Conservation (phyloP, 306 rosid genomes). For the Prunus mira region DNA sequence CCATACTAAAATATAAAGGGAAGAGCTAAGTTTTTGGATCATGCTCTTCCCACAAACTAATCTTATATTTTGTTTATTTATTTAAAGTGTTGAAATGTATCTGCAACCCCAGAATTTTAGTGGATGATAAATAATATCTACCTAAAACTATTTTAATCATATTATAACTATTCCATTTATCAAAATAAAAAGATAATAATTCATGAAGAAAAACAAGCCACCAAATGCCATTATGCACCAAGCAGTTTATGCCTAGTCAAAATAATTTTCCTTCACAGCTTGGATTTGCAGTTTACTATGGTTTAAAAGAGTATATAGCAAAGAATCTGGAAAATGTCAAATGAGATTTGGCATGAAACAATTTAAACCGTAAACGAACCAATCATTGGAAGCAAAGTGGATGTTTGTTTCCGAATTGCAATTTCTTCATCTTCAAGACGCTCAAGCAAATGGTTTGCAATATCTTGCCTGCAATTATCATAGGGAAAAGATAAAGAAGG, state of each 20-base stretch:
- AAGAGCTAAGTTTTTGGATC: not conserved
- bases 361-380: conserved; percentile 44
- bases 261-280: not conserved
- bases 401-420: conserved; percentile 55
- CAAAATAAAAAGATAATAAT: too few species aligned
- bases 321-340: not conserved
- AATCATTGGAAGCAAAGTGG: conserved; percentile 61
- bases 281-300: not conserved
- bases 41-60: not conserved
- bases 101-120: not conserved
- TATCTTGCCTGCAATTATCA: conserved; percentile 58
- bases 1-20: not conserved
- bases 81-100: not conserved
- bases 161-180: too few species aligned
- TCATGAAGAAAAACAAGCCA: too few species aligned
- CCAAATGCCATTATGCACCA: not conserved
- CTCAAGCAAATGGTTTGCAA: conserved; percentile 59
- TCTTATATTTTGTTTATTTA: not conserved
- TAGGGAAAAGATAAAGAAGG: not conserved
- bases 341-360: not conserved
- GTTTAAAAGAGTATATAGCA: not conserved
- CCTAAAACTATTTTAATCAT: not conserved
- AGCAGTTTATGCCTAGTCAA: not conserved
- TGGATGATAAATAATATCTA: not conserved
- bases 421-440: conserved; percentile 76